These are phyloP conservation scores for Naganishia friedmannii DNA, from an alignment of 768 basidiomycete species.

Conservation along the genomic window DNA sequence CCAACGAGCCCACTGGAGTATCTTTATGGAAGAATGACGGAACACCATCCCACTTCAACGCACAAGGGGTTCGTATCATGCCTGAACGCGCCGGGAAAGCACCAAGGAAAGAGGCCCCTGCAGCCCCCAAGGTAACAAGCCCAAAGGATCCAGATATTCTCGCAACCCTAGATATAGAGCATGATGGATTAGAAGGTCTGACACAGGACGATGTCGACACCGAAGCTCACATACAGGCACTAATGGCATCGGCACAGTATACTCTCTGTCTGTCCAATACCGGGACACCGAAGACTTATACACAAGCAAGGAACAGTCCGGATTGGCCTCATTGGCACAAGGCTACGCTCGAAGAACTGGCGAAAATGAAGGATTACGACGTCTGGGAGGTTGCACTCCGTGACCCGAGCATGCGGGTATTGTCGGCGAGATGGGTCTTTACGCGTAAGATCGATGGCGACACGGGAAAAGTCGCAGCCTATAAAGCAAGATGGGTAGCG, in stretches of 20 bases:
- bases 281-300: background rate
- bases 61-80: background rate
- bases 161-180: too few relatives aligned
- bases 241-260: background rate
- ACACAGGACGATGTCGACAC: too few relatives aligned
- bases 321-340: slow-evolving; percentile 3
- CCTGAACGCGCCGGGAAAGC: background rate
- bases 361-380: slow-evolving; percentile 17
- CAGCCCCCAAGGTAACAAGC: too few relatives aligned
- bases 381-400: background rate
- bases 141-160: too few relatives aligned
- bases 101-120: too few relatives aligned
- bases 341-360: background rate
- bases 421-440: background rate
- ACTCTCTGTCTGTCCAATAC: background rate
- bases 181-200: too few relatives aligned
- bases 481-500: slow-evolving; percentile 56
- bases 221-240: too few relatives aligned
- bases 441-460: background rate
- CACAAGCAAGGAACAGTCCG: background rate
- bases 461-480: slow-evolving; percentile 49
- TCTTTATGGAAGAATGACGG: too few relatives aligned
- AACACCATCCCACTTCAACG: background rate
- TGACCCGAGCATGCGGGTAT: background rate
- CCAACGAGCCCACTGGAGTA: too few relatives aligned